phyloP scores from a whole-genome alignment of 2,329 filamentous ascomycete species.

The Seiridium unicorne region DNA sequence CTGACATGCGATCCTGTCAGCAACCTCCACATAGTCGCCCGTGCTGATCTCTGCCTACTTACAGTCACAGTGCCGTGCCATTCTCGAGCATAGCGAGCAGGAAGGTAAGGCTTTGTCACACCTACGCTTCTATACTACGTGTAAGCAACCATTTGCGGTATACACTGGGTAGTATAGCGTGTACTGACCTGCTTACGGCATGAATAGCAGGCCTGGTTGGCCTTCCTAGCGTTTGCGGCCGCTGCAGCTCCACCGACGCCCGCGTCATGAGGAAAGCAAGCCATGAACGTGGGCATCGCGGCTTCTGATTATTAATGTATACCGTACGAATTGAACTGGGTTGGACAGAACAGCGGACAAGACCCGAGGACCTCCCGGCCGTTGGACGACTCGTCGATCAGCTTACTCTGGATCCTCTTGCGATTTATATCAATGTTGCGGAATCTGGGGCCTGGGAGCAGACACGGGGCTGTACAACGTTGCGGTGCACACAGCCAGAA shows the following conservation, averaged over 20 bases:
- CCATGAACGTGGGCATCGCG: conserved; percentile 1
- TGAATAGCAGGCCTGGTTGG: conserved; percentile 39
- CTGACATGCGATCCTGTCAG: conserved; percentile 1
- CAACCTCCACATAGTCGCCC: neutral
- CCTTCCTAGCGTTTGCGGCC: conserved; percentile 18
- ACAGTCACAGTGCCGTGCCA: conserved; percentile 40
- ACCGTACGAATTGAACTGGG: neutral
- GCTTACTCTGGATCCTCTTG: neutral
- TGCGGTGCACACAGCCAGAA: neutral
- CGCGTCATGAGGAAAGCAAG: conserved; percentile 13
- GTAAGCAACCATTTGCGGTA: neutral
- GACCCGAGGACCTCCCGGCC: too few species aligned
- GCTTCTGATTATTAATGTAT: neutral
- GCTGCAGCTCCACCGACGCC: conserved; percentile 8
- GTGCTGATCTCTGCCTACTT: neutral
- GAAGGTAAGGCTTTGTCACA: conserved; percentile 49
- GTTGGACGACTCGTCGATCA: neutral
- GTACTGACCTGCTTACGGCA: conserved; percentile 29
- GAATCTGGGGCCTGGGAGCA: neutral
- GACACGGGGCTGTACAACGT: neutral
- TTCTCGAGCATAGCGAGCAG: conserved; percentile 44
- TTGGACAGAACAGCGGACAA: too few species aligned
- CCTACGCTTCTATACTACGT: conserved; percentile 44
- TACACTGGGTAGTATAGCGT: neutral
- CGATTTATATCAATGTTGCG: neutral